phyloP scores from a whole-genome alignment of 2,329 filamentous ascomycete species.

The Aspergillus hortae region DNA sequence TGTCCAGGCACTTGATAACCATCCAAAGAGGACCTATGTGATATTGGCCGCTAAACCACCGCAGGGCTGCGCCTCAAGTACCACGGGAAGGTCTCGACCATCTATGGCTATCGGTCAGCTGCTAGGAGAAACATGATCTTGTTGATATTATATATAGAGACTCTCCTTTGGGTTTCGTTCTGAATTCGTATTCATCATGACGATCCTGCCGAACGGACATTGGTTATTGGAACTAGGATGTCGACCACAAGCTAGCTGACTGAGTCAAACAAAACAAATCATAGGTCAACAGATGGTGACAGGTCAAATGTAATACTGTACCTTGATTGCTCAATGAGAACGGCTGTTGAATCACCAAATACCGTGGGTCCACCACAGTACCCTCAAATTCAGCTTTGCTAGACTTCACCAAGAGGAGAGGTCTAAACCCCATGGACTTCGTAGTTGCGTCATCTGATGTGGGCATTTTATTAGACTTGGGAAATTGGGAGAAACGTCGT shows the following conservation, averaged over 20 bases:
- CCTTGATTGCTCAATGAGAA: background rate
- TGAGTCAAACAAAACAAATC: background rate
- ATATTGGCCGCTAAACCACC: background rate
- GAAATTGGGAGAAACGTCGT: background rate
- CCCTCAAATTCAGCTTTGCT: background rate
- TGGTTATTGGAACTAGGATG: background rate
- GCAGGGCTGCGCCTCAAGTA: background rate
- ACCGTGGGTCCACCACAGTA: background rate
- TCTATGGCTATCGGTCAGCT: background rate
- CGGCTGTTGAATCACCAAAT: background rate
- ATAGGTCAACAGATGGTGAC: background rate
- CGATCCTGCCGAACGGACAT: background rate
- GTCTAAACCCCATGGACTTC: background rate
- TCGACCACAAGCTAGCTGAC: background rate
- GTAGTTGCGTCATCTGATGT: background rate
- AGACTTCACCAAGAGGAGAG: background rate
- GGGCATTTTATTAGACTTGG: background rate
- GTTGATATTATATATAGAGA: background rate
- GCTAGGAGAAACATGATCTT: background rate
- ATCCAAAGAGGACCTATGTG: background rate
- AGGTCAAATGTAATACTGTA: background rate
- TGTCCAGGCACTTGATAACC: background rate
- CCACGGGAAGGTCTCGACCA: background rate
- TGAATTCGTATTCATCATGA: background rate
- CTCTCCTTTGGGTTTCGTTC: background rate